Base-by-base conservation (phyloP, 1,284 basidiomycete species). In the Vanrija humicola region DNA sequence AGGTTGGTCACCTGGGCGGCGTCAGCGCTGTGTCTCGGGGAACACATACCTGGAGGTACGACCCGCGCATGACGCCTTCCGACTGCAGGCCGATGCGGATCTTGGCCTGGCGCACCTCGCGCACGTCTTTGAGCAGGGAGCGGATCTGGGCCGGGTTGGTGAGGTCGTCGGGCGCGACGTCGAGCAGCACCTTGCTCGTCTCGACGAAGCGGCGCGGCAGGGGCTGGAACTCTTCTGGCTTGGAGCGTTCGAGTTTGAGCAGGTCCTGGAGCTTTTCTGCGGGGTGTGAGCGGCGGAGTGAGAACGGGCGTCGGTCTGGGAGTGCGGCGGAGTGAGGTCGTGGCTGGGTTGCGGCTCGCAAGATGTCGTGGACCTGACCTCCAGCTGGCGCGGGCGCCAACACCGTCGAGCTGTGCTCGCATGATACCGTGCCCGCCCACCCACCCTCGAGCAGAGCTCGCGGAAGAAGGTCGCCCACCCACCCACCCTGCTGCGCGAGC, bases 41-140 rank as follows among this genome's bases (percentile, higher is more conserved):
- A 15, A 69, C 82, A 38, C 73, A 92, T 28, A 28, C 92, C 76
- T 86, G 86, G 19, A 96, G 81, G 62, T 82, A 81, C 3, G 73
- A 72, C 2, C 77, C 72, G 51, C 68, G 62, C 67, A 77, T 71
- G 19, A 75, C 75, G 16, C 72, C 73, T 70, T 88, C 87, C 64
- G 86, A 70, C 85, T 84, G 75, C 86, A 98, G 79, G 80, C 93
- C 92, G 45, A 87, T 83, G 57, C 93, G 79, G 76, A 89, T 87
- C 74, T 98, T 98, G 26, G 90, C 87, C 74, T 98, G 95, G 44
- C 95, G 82, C 16, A 89, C 89, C 78, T 98, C 94, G 16, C 92
- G 87, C 34, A 98, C 81, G 71, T 97, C 93, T 74, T 98, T 95
- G 42, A 98, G 82, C 3, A 98, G 76, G 2, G 86, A 84, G 1